Conservation (phyloP, 2,329 filamentous ascomycete species). For the Didymellaceae sp. region DNA sequence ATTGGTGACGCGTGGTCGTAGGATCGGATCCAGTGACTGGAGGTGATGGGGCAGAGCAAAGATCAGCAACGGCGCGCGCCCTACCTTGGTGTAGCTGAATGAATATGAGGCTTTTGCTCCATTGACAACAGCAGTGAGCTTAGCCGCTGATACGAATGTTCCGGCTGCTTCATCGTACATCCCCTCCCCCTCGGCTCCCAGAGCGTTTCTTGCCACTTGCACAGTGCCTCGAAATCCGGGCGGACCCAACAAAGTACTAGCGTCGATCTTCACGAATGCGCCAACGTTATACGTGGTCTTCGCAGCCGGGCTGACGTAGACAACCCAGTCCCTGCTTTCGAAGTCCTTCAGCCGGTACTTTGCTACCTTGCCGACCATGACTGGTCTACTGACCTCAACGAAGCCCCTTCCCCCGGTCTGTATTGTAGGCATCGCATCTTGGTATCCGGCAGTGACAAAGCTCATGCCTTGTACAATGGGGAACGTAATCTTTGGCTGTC, state of each 20-base stretch:
- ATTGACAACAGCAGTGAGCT: conserved; percentile 67
- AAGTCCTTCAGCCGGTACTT: conserved; percentile 79
- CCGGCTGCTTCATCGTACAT: conserved; percentile 79
- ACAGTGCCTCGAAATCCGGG: conserved; percentile 76
- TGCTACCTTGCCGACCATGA: conserved; percentile 67
- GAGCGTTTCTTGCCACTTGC: conserved; percentile 81
- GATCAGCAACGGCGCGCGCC: conserved; percentile 75
- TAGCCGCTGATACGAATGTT: conserved; percentile 71
- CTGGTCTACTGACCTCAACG: conserved; percentile 64
- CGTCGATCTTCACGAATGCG: conserved; percentile 68
- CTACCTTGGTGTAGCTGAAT: conserved; percentile 75
- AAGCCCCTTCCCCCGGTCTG: conserved; percentile 76
- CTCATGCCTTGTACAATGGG: conserved; percentile 89
- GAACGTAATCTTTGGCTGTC: conserved; percentile 71
- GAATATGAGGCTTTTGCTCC: conserved; percentile 69
- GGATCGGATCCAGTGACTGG: conserved; percentile 70
- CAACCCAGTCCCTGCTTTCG: conserved; percentile 72
- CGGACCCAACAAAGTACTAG: conserved; percentile 68
- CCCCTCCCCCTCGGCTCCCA: conserved; percentile 63
- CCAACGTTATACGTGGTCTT: conserved; percentile 64
- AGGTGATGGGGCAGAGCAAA: conserved; percentile 89
- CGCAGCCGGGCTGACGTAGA: conserved; percentile 70
- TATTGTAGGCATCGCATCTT: conserved; percentile 72
- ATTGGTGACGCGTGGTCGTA: conserved; percentile 56
- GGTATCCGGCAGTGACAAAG: conserved; percentile 81